Evolutionary conservation across 73 alveolate genomes (phyloP), one percentile per base, ranked within the genome.

Genomic region (Blepharisma stoltei): DNA sequence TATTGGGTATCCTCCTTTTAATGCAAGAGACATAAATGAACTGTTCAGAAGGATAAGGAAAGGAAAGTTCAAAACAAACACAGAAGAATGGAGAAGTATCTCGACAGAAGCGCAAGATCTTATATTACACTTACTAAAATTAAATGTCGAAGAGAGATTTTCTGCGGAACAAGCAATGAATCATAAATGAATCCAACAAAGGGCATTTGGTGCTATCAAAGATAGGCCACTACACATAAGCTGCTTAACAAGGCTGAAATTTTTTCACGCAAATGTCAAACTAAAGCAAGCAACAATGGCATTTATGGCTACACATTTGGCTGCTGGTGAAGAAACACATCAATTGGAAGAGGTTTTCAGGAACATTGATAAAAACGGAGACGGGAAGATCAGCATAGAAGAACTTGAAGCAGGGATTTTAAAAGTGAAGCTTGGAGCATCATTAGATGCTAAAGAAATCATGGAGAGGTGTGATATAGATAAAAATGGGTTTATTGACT

Each of bases 51-150:
- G 47, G 53, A 85, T 87, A 0, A 48, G 65, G 47, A 70, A 71
- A 8, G 86, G 90, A 1, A 85, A 71, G 60, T 80, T 80, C 20
- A 52, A 79, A 43, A 79, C 81, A 18, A 54, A 66, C 20, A 46
- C 82, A 7, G 21, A 44, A 41, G 93, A 86, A 67, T 92, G 94
- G 93, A 89, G 85, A 86, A 89, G 79, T 66, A 80, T 91, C 6
- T 82, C 91, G 32, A 85, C 83, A 9, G 86, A 85, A 67, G 93
- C 89, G 43, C 75, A 83, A 76, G 88, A 89, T 73, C 83, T 91
- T 81, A 66, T 91, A 38, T 25, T 20, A 2, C 14, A 60, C 2
- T 38, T 60, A 60, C 73, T 60, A 8, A 60, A 60, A 14, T 8
- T 25, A 8, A 60, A 60, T 25, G 18, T 9, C 2, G 23, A 25